Base-by-base conservation (phyloP, 257 asterid species). In the Schizonepeta tenuifolia region DNA sequence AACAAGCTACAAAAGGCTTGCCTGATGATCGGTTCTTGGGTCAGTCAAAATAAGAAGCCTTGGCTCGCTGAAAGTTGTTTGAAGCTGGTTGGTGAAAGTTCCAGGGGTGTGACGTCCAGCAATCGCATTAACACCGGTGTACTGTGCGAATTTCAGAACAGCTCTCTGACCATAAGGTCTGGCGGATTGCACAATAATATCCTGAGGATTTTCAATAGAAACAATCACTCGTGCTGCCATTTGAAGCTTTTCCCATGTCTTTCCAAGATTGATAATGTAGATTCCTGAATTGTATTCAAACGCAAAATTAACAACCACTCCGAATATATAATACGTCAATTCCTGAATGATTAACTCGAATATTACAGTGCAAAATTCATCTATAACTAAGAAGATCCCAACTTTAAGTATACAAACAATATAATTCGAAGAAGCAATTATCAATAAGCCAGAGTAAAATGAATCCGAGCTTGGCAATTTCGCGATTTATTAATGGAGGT, bases 71-170 rank as follows among this genome's bases (percentile, higher is more conserved):
- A 81, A 81, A 5, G 86, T 70, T 18, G 85, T 81, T 50, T 81
- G 85, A 1, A 83, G 69, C 75, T 83, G 83, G 35, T 79, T 83
- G 17, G 85, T 83, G 55, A 83, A 80, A 0, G 84, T 80, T 12
- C 87, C 87, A 38, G 85, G 86, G 7, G 87, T 83, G 81, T 83
- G 87, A 46, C 85, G 81, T 17, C 85, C 87, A 1, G 85, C 87
- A 74, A 83, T 83, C 0, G 87, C 87, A 41, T 80, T 65, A 3
- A 70, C 71, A 5, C 86, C 82, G 0, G 86, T 82, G 9, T 83
- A 80, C 20, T 83, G 85, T 6, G 87, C 87, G 63, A 83, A 83
- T 26, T 80, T 83, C 77, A 83, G 50, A 11, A 83, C 85, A 10
- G 87, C 87, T 31, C 87, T 79, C 77, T 83, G 83, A 58, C 86